phyloP scores from a whole-genome alignment of 148 eudicot genomes.

The Cornus controversa region DNA sequence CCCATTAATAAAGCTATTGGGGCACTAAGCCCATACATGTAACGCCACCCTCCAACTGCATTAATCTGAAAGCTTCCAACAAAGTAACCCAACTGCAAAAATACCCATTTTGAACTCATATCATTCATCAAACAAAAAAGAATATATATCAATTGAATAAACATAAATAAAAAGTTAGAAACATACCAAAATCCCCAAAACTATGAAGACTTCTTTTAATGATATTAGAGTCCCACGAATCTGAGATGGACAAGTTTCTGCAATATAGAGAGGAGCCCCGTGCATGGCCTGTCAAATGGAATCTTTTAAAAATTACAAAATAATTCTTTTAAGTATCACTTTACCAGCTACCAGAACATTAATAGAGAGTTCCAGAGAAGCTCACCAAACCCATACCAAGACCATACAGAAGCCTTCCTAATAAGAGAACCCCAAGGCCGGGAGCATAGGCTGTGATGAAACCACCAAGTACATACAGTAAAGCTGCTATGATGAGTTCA shows the following conservation, averaged over 20 bases:
- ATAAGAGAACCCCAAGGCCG: slow-evolving; percentile 57
- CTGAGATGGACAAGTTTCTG: slow-evolving; percentile 96
- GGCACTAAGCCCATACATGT: slow-evolving; percentile 82
- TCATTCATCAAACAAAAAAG: background rate
- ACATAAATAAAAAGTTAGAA: background rate
- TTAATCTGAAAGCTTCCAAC: slow-evolving; percentile 74
- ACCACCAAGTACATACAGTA: slow-evolving; percentile 75
- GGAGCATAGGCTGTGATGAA: slow-evolving; percentile 74
- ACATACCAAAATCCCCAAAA: slow-evolving; percentile 85
- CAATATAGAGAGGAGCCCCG: slow-evolving; percentile 97
- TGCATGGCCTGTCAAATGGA: slow-evolving; percentile 84
- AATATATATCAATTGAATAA: background rate
- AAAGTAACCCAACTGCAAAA: slow-evolving; percentile 77
- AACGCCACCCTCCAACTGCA: slow-evolving; percentile 96
- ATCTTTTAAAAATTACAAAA: slow-evolving; percentile 10
- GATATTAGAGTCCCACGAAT: slow-evolving; percentile 94
- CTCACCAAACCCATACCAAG: slow-evolving; percentile 97
- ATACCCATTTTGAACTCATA: slow-evolving; percentile 2
- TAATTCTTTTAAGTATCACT: slow-evolving; percentile 9
- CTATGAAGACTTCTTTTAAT: slow-evolving; percentile 82
- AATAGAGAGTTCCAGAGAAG: background rate
- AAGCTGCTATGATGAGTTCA: slow-evolving; percentile 74
- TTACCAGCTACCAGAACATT: background rate
- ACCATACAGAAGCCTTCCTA: slow-evolving; percentile 79
- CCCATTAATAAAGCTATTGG: slow-evolving; percentile 80